A percentile compares a stretch with the other conserved stretches of the same genome.
These are phyloP conservation scores for Talaromyces borbonicus DNA, from an alignment of 495 filamentous ascomycete genomes.

Conservation along the genomic window DNA sequence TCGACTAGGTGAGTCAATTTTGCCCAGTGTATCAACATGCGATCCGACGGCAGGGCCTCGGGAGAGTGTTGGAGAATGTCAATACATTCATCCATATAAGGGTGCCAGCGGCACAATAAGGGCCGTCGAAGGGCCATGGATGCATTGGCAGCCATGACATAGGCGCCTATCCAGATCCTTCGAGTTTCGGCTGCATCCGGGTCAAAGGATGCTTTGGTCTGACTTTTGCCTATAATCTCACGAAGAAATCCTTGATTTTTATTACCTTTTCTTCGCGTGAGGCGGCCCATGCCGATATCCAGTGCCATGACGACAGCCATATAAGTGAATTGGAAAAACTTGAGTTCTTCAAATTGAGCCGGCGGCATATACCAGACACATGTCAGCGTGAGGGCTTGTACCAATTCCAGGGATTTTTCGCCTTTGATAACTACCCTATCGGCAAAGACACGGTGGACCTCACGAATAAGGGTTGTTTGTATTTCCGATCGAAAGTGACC, in stretches of 20 bases:
- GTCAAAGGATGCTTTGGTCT: slow-evolving; percentile 27
- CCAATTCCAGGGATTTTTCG: slow-evolving; percentile 64
- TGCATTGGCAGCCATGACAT: slow-evolving; percentile 49
- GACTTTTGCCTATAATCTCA: slow-evolving; percentile 19
- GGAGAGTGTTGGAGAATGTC: slow-evolving; percentile 57
- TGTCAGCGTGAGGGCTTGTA: slow-evolving; percentile 63
- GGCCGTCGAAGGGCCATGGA: slow-evolving; percentile 67
- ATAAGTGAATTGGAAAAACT: slow-evolving; percentile 74
- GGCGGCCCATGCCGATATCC: slow-evolving; percentile 71
- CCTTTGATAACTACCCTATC: slow-evolving; percentile 56
- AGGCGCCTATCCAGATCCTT: slow-evolving; percentile 61
- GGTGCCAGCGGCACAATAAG: slow-evolving; percentile 61
- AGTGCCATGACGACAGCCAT: slow-evolving; percentile 75
- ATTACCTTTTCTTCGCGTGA: slow-evolving; percentile 12
- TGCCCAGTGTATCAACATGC: slow-evolving; percentile 56
- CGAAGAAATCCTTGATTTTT: slow-evolving; percentile 22
- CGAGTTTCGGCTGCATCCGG: slow-evolving; percentile 59
- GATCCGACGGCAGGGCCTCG: slow-evolving; percentile 57
- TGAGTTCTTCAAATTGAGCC: slow-evolving; percentile 64
- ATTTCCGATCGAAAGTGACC: slow-evolving; percentile 32
- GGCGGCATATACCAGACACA: slow-evolving; percentile 69
- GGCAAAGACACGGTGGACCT: slow-evolving; percentile 57
- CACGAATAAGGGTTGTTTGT: slow-evolving; percentile 47
- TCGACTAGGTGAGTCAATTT: slow-evolving; percentile 63
- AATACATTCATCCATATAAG: slow-evolving; percentile 68